phyloP scores from a whole-genome alignment of 2,329 filamentous ascomycete species.

The Penicillium sp. region DNA sequence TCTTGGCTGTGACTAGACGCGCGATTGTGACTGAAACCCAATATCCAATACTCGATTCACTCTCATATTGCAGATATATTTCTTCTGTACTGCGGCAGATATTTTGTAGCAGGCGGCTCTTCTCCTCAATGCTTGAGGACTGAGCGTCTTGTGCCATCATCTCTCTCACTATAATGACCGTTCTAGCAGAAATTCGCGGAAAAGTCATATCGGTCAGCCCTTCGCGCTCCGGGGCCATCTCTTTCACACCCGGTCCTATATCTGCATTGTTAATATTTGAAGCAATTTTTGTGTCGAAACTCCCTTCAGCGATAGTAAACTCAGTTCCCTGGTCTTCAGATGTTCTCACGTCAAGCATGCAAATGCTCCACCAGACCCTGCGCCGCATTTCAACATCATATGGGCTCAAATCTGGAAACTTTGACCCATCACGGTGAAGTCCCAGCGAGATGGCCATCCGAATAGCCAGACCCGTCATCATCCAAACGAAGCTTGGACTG shows the following conservation, averaged over 20 bases:
- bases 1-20: constrained; percentile 45
- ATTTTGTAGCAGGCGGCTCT: constrained; percentile 51
- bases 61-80: constrained; percentile 48
- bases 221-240: constrained; percentile 52
- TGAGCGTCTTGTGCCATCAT: constrained; percentile 37
- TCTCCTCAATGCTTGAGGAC: constrained; percentile 43
- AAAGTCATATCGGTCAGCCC: constrained; percentile 61
- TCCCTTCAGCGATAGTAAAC: constrained; percentile 60
- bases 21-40: constrained; percentile 55
- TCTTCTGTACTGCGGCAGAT: constrained; percentile 51
- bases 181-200: constrained; percentile 43
- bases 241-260: constrained; percentile 51
- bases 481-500: constrained; percentile 28
- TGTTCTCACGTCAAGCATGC: constrained; percentile 62
- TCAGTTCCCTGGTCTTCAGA: constrained; percentile 68
- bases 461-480: constrained; percentile 28
- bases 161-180: constrained; percentile 42
- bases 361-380: constrained; percentile 43
- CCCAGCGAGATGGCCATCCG: constrained; percentile 26
- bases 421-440: constrained; percentile 25
- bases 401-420: constrained; percentile 49
- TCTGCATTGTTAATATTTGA: constrained; percentile 56
- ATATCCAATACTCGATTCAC: constrained; percentile 46
- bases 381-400: constrained; percentile 53
- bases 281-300: constrained; percentile 63